Base-by-base conservation (phyloP, 352 stramenopile species). In the Blastocystis sp. region DNA sequence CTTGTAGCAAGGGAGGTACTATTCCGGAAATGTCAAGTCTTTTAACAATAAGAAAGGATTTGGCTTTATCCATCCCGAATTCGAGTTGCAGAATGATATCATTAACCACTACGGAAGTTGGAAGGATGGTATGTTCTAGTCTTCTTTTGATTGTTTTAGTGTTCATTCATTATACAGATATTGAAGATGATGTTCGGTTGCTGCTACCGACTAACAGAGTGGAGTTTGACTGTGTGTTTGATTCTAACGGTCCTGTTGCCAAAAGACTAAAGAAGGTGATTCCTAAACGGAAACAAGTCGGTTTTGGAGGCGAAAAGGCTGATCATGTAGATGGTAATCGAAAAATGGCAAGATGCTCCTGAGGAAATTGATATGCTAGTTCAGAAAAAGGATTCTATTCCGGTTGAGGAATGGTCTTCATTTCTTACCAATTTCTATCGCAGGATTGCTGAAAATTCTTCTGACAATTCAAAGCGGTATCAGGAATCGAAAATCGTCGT, bases 41-140 rank as follows among this genome's bases (percentile, higher is more conserved):
- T 83, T 83, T 46, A 83, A 83, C 51, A 59, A 83, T 56, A 83
- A 83, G 49, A 83, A 83, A 43, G 71, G 71, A 65, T 83, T 83
- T 29, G 71, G 71, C 16, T 83, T 83, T 43, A 83, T 83, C 51
- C 71, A 83, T 46, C 71, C 71, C 12, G 71, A 83, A 12, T 83
- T 83, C 37, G 4, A 51, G 3, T 65, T 83, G 12, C 71, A 83
- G 35, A 83, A 83, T 27, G 71, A 83, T 27, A 83, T 83, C 16
- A 83, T 83, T 49, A 63, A 65, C 29, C 71, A 42, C 2, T 83
- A 83, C 9, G 71, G 71, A 65, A 83, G 46, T 63, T 83, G 71
- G 71, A 83, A 83, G n/a, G 71, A 83, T 63, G 71, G 71, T 80
- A 49, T 27, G 5, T 24, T 43, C 37, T 61, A n/a, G n/a, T 12